Evolutionary conservation across 768 basidiomycete genomes (phyloP), one percentile per base, ranked within the genome.

Genomic region (Suillus brevipes): DNA sequence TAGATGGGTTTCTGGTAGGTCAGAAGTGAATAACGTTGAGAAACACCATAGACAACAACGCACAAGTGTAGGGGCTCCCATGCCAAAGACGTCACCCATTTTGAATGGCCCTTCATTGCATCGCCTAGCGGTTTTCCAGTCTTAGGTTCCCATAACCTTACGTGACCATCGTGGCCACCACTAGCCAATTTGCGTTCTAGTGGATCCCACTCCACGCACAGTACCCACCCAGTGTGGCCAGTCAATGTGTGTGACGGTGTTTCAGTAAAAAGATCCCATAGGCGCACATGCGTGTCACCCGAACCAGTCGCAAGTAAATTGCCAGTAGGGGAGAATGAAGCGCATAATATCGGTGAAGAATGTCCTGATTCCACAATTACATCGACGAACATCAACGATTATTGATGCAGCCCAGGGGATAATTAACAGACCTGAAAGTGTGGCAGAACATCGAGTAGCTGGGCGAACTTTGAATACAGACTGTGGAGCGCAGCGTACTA

Each of bases 31-130:
- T 55, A 23, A 58, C 60, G 60, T 40, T 59, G 61, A 65, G 12
- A n/a, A 37, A 55, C 20, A 58, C 57, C 20, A 16, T 16, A 66
- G 45, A 63, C 31, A 55, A 36, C 43, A 58, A 78, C 88, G 68
- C 70, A 95, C 90, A 97, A 81, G 76, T 98, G 97, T 56, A 95
- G 88, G 6, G 97, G 97, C 74, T 99, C 97, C 94, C 96, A 99
- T 43, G 95, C 85, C 28, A 99, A 83, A 18, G 92, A 92, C 4
- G 91, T 99, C 65, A 99, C 89, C 95, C 96, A 98, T 80, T 99
- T 98, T 36, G 92, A 83, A 72, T 99, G 97, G 0, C 97, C 97
- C 71, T 89, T 92, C 69, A 99, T 78, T 0, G 92, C 92, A 62
- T 95, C 92, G 9, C 97, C 95, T 23, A 93, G 82, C 0, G 93